phyloP scores from a whole-genome alignment of 208 protist species.

The Acanthamoeba healyi region DNA sequence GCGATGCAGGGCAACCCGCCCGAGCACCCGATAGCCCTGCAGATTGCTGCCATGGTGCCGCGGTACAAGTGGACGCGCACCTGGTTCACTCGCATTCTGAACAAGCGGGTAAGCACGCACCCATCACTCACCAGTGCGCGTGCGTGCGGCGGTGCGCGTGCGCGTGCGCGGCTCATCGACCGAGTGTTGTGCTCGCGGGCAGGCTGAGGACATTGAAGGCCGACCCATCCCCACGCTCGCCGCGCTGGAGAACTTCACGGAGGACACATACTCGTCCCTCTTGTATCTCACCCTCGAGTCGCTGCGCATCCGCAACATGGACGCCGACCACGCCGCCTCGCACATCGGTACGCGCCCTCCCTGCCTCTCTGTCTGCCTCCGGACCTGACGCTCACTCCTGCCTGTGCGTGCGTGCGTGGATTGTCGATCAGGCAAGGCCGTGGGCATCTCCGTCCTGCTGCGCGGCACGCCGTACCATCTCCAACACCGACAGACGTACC shows the following conservation, averaged over 20 bases:
- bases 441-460: slow-evolving; percentile 62
- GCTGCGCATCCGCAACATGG: slow-evolving; percentile 43
- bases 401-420: neutral
- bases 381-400: neutral
- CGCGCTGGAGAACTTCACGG: slow-evolving; percentile 61
- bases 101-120: slow-evolving; percentile 31
- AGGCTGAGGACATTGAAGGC: slow-evolving; percentile 38
- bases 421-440: slow-evolving; percentile 74
- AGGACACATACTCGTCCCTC: slow-evolving; percentile 66
- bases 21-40: slow-evolving; percentile 18
- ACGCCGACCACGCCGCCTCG: slow-evolving; percentile 75
- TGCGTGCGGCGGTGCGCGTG: neutral
- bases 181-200: neutral
- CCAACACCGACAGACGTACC: neutral
- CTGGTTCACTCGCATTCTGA: slow-evolving; percentile 53
- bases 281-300: slow-evolving; percentile 75
- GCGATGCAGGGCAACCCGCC: slow-evolving; percentile 2
- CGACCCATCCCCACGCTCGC: slow-evolving; percentile 32
- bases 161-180: too few species aligned
- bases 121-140: neutral
- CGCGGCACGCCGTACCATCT: slow-evolving; percentile 67
- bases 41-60: neutral
- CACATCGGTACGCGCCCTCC: slow-evolving; percentile 45
- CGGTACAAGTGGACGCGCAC: slow-evolving; percentile 50
- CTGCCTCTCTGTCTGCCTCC: neutral